These are phyloP conservation scores for Acanthamoeba rhysodes DNA, from an alignment of 208 protist species.

Conservation along the genomic window DNA sequence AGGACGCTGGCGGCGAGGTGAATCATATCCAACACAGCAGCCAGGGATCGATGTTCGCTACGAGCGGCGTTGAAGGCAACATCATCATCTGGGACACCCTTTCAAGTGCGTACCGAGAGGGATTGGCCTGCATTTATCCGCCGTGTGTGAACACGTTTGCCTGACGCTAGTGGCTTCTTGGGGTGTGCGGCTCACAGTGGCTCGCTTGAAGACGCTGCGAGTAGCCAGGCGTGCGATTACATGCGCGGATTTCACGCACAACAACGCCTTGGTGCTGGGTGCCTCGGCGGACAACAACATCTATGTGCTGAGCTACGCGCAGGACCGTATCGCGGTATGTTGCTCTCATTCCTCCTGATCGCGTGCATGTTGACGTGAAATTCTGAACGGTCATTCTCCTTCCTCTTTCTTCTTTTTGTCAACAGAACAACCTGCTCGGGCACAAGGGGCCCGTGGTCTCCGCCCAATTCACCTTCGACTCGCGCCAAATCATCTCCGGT, in stretches of 20 bases:
- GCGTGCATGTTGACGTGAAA: too few relatives aligned
- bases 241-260: constrained; percentile 45
- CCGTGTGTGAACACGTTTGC: too few relatives aligned
- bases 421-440: not conserved
- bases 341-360: too few relatives aligned
- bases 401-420: not conserved
- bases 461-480: constrained; percentile 33
- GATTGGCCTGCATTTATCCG: too few relatives aligned
- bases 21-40: constrained; percentile 29
- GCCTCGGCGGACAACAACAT: constrained; percentile 39
- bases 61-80: constrained; percentile 23
- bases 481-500: not conserved
- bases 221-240: not conserved
- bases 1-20: constrained; percentile 30
- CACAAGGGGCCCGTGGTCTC: not conserved
- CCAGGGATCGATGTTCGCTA: constrained; percentile 48
- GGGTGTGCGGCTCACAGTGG: not conserved
- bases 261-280: not conserved
- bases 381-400: too few relatives aligned
- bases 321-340: not conserved
- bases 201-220: constrained; percentile 12
- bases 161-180: too few relatives aligned
- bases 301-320: constrained; percentile 10
- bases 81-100: constrained; percentile 27
- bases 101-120: not conserved